A percentile compares a stretch with the other conserved stretches of the same genome.
These are phyloP conservation scores for Clitopilus passeckerianus DNA, from an alignment of 768 basidiomycete species.

Conservation along the genomic window DNA sequence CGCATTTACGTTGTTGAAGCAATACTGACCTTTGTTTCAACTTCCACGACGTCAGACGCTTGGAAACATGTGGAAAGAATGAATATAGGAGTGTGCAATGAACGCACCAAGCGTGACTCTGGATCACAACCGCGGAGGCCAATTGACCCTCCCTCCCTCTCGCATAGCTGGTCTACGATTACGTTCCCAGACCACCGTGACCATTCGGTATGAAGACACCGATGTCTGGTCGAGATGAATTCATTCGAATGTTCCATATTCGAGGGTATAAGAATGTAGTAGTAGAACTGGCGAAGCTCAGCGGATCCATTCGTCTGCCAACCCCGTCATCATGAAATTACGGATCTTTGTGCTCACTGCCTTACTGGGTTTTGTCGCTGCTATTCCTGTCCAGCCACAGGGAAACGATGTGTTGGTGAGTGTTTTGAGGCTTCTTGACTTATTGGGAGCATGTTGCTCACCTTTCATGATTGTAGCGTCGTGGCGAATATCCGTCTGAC, in stretches of 20 bases:
- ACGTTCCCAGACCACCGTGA: not conserved
- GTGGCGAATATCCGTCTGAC: not conserved
- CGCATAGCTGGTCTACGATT: not conserved
- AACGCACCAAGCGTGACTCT: not conserved
- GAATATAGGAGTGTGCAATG: not conserved
- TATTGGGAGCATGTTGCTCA: too few relatives aligned
- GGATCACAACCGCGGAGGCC: not conserved
- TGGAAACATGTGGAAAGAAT: not conserved
- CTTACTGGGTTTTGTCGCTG: not conserved
- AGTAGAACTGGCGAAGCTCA: too few relatives aligned
- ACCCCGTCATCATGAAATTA: not conserved
- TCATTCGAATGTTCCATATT: not conserved
- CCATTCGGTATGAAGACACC: not conserved
- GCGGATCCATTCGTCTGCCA: not conserved
- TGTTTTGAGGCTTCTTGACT: not conserved
- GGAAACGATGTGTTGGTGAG: not conserved
- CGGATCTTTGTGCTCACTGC: not conserved
- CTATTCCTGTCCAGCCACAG: not conserved
- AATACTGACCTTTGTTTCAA: too few relatives aligned
- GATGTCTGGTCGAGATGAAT: not conserved
- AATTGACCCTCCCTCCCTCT: not conserved
- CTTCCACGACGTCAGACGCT: too few relatives aligned
- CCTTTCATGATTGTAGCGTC: not conserved
- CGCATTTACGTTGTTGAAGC: too few relatives aligned
- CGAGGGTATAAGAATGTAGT: not conserved